Evolutionary conservation across 257 asterid species (phyloP).

Genomic region (Misopates orontium): DNA sequence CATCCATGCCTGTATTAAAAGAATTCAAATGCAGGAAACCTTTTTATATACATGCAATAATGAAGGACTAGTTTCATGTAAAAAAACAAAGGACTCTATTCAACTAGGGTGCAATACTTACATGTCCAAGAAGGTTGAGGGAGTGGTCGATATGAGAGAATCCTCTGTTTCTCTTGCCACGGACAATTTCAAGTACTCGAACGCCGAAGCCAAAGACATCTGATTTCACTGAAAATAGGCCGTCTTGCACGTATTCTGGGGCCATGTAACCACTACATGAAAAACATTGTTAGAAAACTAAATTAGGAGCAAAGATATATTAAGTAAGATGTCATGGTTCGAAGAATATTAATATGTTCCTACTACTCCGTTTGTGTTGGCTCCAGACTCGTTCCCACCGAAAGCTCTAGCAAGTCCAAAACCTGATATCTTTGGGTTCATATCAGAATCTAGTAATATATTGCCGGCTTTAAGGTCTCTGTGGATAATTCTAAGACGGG

Average conservation of each 20-base stretch:
- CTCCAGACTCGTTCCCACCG: conserved; percentile 46
- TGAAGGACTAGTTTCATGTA: background rate
- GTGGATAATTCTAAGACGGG: conserved; percentile 45
- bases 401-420: conserved; percentile 52
- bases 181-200: conserved; percentile 30
- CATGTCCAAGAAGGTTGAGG: background rate
- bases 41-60: conserved; percentile 19
- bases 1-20: no score
- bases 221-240: conserved; percentile 38
- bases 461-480: conserved; percentile 61
- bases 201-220: conserved; percentile 45
- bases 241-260: conserved; percentile 39
- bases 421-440: conserved; percentile 61
- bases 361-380: conserved; percentile 46
- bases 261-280: conserved; percentile 43
- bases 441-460: conserved; percentile 42
- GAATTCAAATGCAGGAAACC: no score
- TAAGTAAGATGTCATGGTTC: no score
- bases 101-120: background rate
- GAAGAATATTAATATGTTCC: conserved; percentile 50
- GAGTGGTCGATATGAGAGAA: background rate
- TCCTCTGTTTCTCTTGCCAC: background rate
- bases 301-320: background rate
- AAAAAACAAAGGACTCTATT: no score
- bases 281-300: background rate